Percentiles rank a stretch among this genome's conserved stretches.
These are phyloP conservation scores for Coniochaeta prunicola DNA, from an alignment of 2,329 filamentous ascomycete species.

Conservation along the genomic window DNA sequence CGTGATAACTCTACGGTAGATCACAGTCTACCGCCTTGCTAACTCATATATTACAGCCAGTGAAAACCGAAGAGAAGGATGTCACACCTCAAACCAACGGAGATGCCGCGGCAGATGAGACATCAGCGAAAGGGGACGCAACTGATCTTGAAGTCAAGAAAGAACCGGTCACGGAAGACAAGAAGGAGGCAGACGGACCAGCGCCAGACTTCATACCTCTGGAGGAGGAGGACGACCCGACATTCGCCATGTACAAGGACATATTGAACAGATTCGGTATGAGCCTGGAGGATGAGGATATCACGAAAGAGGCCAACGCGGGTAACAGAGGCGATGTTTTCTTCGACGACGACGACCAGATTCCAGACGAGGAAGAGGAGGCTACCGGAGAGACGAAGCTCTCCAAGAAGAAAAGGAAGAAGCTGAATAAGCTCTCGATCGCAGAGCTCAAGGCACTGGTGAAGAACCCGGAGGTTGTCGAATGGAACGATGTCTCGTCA, in stretches of 20 bases:
- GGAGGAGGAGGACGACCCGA: constrained; percentile 67
- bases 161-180: constrained; percentile 25
- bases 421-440: constrained; percentile 84
- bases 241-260: constrained; percentile 76
- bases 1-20: neutral
- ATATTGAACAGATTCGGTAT: constrained; percentile 76
- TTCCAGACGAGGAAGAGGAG: constrained; percentile 77
- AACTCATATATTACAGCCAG: constrained; percentile 12
- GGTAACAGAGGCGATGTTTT: constrained; percentile 80
- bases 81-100: constrained; percentile 4
- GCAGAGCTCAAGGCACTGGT: constrained; percentile 93
- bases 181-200: constrained; percentile 35
- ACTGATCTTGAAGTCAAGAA: constrained; percentile 37
- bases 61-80: constrained; percentile 7
- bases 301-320: constrained; percentile 56
- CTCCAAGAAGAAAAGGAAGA: constrained; percentile 93
- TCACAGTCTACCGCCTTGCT: neutral
- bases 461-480: constrained; percentile 84
- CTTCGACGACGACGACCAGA: constrained; percentile 76
- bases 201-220: constrained; percentile 35
- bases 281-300: constrained; percentile 52
- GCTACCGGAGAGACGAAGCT: constrained; percentile 58
- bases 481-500: constrained; percentile 94
- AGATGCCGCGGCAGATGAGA: neutral
- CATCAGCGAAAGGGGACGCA: constrained; percentile 5